Percentiles rank a stretch among this genome's conserved stretches.
These are phyloP conservation scores for Flammula alnicola DNA, from an alignment of 1,284 basidiomycete species.

Conservation along the genomic window DNA sequence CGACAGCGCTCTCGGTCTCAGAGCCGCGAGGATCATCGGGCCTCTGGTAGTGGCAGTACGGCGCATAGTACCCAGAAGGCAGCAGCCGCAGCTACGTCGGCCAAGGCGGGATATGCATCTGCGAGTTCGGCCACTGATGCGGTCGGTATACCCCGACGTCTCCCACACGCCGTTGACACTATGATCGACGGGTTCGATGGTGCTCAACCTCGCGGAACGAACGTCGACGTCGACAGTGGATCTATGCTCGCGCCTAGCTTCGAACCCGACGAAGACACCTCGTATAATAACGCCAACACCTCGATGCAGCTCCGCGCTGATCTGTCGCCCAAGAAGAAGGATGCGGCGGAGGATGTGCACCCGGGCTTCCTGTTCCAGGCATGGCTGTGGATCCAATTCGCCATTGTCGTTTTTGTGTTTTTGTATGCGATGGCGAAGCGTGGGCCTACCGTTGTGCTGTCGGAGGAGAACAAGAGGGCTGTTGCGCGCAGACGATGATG, in stretches of 20 bases:
- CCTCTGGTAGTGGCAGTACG: background rate
- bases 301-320: conserved; percentile 16
- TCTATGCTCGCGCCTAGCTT: conserved; percentile 1
- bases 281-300: conserved; percentile 2
- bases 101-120: background rate
- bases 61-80: background rate
- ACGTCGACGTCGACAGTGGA: conserved; percentile 10
- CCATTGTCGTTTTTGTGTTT: conserved; percentile 72
- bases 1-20: conserved; percentile 26
- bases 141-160: conserved; percentile 34
- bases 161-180: conserved; percentile 43
- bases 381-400: conserved; percentile 83
- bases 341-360: conserved; percentile 1
- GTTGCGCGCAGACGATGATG: conserved; percentile 21
- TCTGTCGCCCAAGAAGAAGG: conserved; percentile 10
- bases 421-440: conserved; percentile 77
- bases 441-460: conserved; percentile 71
- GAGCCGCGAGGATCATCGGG: background rate
- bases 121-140: background rate
- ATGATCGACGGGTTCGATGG: conserved; percentile 45
- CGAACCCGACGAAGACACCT: conserved; percentile 5
- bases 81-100: background rate
- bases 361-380: conserved; percentile 55
- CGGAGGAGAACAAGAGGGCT: conserved; percentile 52
- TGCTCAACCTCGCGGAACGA: conserved; percentile 2